Evolutionary conservation across 2,329 filamentous ascomycete genomes (phyloP).

Genomic region (Colletotrichum filicis): DNA sequence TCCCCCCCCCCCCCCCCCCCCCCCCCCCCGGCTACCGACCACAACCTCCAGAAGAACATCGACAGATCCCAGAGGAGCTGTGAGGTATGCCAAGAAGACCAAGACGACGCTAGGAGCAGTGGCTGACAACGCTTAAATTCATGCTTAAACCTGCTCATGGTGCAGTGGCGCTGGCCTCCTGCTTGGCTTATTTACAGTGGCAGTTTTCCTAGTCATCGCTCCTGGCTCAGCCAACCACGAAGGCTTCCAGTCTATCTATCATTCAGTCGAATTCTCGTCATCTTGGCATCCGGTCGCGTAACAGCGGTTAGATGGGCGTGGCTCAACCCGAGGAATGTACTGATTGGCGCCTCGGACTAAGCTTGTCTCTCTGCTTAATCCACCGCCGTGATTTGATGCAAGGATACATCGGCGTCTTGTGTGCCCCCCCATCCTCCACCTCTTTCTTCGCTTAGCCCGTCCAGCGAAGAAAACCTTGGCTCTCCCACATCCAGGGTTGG

Average conservation of each 20-base stretch:
- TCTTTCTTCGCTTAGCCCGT: not conserved
- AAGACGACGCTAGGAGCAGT: constrained; percentile 39
- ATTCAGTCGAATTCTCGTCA: not conserved
- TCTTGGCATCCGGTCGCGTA: not conserved
- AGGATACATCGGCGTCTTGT: not conserved
- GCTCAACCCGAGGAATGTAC: not conserved
- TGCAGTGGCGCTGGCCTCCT: constrained; percentile 24
- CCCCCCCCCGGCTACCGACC: constrained; percentile 22
- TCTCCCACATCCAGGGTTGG: not conserved
- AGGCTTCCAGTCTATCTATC: not conserved
- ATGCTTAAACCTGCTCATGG: constrained; percentile 54
- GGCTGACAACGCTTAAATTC: constrained; percentile 62
- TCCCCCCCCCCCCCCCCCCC: too few species aligned
- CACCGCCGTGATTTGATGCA: constrained; percentile 13
- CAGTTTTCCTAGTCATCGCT: not conserved
- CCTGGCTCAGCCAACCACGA: not conserved
- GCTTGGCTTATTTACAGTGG: not conserved
- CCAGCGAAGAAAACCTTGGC: not conserved
- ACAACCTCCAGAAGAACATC: constrained; percentile 1
- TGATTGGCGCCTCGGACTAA: constrained; percentile 10
- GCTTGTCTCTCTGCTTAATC: constrained; percentile 18
- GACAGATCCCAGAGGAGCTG: constrained; percentile 35
- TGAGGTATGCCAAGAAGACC: constrained; percentile 50
- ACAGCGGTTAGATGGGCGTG: not conserved
- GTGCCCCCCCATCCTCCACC: not conserved